These are phyloP conservation scores for Gamarada debralockiae DNA, from an alignment of 495 filamentous ascomycete genomes.

Conservation along the genomic window DNA sequence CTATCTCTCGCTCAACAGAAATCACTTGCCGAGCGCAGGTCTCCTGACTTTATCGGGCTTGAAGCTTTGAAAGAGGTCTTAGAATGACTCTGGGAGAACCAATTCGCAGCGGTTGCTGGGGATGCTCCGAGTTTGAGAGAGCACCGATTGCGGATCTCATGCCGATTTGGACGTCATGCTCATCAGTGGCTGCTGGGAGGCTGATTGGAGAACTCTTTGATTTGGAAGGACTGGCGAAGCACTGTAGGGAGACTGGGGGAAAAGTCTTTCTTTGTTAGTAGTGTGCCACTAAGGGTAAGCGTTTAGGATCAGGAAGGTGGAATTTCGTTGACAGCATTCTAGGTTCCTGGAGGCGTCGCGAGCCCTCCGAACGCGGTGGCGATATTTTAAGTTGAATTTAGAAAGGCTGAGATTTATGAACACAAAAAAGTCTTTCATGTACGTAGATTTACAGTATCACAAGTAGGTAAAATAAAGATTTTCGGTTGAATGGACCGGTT, in stretches of 20 bases:
- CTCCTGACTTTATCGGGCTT: conserved; percentile 38
- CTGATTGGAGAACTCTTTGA: conserved; percentile 57
- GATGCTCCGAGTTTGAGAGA: conserved; percentile 43
- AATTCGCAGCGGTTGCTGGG: conserved; percentile 47
- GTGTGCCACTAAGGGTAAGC: neutral
- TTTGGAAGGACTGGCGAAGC: conserved; percentile 36
- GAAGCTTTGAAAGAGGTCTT: conserved; percentile 37
- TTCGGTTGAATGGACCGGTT: too few species aligned
- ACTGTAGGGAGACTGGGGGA: neutral
- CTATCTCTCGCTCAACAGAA: conserved; percentile 29
- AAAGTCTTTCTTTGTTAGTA: neutral
- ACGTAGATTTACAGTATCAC: too few species aligned
- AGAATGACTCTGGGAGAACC: conserved; percentile 28
- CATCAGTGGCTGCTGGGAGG: conserved; percentile 49
- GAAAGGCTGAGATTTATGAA: too few species aligned
- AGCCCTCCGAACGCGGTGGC: conserved; percentile 46
- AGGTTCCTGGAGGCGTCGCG: conserved; percentile 46
- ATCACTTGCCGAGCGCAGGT: conserved; percentile 26
- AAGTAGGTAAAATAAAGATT: too few species aligned
- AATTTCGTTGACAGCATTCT: neutral
- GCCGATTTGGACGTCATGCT: conserved; percentile 24
- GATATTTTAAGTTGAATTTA: conserved; percentile 41
- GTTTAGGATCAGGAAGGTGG: too few species aligned
- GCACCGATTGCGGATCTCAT: conserved; percentile 23
- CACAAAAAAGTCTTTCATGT: too few species aligned